Conservation (phyloP, 2,329 filamentous ascomycete genomes). For the Cercospora sp. region DNA sequence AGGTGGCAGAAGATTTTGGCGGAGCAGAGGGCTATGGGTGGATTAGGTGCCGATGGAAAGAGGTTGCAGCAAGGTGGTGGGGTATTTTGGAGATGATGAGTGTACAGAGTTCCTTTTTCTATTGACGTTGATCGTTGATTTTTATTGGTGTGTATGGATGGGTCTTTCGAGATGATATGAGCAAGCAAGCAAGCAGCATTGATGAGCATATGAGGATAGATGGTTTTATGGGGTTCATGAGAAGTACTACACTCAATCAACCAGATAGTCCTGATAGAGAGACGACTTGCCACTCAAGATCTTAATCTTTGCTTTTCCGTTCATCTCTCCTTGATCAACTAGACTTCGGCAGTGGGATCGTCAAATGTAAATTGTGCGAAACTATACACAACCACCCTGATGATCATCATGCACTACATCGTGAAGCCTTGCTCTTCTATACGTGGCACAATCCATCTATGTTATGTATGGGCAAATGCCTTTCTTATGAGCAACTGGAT, state of each 20-base stretch:
- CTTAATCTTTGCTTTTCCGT: no score
- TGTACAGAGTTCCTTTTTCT: background rate
- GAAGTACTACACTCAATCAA: background rate
- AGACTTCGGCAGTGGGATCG: no score
- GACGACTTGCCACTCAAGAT: background rate
- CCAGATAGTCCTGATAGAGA: background rate
- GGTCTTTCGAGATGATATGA: background rate
- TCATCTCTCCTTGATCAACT: no score
- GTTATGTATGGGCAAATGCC: background rate
- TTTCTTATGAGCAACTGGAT: background rate
- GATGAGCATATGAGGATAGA: constrained; percentile 1
- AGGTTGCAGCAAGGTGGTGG: constrained; percentile 6
- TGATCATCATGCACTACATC: background rate
- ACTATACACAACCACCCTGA: background rate
- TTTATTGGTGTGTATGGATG: background rate
- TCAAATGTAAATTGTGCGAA: no score
- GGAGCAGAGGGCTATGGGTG: constrained; percentile 15
- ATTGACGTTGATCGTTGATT: background rate
- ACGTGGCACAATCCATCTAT: background rate
- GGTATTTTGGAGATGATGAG: constrained; percentile 8
- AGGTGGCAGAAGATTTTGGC: constrained; percentile 30
- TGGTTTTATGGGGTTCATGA: background rate
- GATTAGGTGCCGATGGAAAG: constrained; percentile 7
- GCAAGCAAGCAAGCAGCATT: background rate
- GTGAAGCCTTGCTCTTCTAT: background rate